Base-by-base conservation (phyloP, 2,329 filamentous ascomycete species). In the Neobulgaria alba region DNA sequence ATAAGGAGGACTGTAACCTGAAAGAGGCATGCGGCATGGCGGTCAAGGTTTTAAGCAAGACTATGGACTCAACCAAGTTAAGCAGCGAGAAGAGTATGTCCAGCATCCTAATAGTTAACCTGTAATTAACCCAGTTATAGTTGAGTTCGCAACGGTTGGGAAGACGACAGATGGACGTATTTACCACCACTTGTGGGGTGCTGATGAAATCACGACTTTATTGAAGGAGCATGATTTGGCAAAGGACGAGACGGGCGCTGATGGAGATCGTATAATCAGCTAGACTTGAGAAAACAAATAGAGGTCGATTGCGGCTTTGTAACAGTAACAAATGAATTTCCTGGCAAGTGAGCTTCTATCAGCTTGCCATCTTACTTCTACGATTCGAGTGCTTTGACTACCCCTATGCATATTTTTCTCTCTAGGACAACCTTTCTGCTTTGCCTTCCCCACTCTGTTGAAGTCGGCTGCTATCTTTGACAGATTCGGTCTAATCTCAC, bases 41-140 rank as follows among this genome's bases (percentile, higher is more conserved):
- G 9, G 92, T 98, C 63, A 98, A 98, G 76, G 92, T 98, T 49
- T 69, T 98, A 52, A 96, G 92, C 76, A 98, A 98, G 80, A 98
- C 92, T 4, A 98, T 98, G 93, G 92, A 98, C 65, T 95, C 89
- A 41, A 96, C 90, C 40, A 98, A 95, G 74, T 69, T 98, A 61
- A 95, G 88, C 72, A 95, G 88, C 61, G 92, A 98, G 75, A 98
- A 98, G 78, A 95, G 89, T 95, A 69, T 65, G 85, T 72, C 32
- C 17, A 5, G 20, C 29, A 17, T 29, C 14, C 32, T 10, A 12
- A 7, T 12, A 7, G 14, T 8, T 20, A 17, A 15, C 14, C 41
- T 33, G 51, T 59, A 51, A 60, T n/a, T n/a, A n/a, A n/a, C n/a
- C n/a, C 34, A 2, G 10, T 40, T 26, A 30, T 55, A 95, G 89